A percentile compares a stretch with the other conserved stretches of the same genome.
phyloP scores from a whole-genome alignment of 2,329 filamentous ascomycete species.

The Orbilia quercus region DNA sequence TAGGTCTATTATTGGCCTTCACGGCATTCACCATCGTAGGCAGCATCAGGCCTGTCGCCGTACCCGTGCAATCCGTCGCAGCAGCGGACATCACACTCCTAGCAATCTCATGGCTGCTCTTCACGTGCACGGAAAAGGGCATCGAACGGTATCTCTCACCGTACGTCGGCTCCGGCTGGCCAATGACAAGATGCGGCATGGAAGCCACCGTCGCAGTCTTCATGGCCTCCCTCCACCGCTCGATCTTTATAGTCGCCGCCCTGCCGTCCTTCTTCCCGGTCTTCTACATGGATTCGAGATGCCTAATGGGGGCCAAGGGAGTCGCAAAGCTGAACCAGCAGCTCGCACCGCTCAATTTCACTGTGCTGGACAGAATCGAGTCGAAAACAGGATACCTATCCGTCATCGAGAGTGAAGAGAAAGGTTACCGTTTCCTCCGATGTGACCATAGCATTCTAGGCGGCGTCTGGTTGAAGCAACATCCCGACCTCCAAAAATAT shows the following conservation, averaged over 20 bases:
- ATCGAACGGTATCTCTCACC: constrained; percentile 17
- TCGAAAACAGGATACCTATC: constrained; percentile 93
- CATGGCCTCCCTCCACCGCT: constrained; percentile 69
- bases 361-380: constrained; percentile 82
- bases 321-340: constrained; percentile 71
- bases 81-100: constrained; percentile 27
- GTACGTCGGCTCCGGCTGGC: constrained; percentile 44
- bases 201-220: constrained; percentile 48
- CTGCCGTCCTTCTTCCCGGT: constrained; percentile 80
- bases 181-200: constrained; percentile 52
- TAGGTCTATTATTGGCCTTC: constrained; percentile 32
- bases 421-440: constrained; percentile 82
- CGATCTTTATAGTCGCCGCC: constrained; percentile 73
- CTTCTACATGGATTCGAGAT: constrained; percentile 74
- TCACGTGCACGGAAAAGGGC: constrained; percentile 30
- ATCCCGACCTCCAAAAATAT: constrained; percentile 65
- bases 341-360: constrained; percentile 75
- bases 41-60: constrained; percentile 34
- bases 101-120: constrained; percentile 40
- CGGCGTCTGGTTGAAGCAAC: constrained; percentile 79
- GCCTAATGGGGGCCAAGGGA: constrained; percentile 41
- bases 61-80: constrained; percentile 28
- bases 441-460: constrained; percentile 95
- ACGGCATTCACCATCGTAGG: constrained; percentile 46
- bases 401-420: constrained; percentile 78